Evolutionary conservation across 768 basidiomycete genomes (phyloP).

Genomic region (Agrocybe chaxingu): DNA sequence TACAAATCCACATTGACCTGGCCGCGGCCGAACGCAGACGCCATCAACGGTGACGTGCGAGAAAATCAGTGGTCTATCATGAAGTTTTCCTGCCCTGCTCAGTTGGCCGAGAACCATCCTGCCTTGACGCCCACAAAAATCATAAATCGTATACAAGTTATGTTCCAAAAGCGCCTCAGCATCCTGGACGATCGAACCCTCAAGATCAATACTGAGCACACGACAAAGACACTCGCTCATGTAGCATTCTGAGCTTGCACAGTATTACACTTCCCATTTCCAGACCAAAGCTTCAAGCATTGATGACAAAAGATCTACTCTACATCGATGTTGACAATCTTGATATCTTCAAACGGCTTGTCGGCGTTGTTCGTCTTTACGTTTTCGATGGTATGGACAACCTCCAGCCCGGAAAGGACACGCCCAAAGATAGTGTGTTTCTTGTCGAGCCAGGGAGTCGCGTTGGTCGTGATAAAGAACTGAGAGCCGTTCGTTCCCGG

Average conservation of each 20-base stretch:
- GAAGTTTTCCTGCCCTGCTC: conserved; percentile 56
- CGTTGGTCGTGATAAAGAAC: conserved; percentile 96
- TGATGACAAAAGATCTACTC: conserved; percentile 36
- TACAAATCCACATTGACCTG: conserved; percentile 38
- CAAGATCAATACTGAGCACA: conserved; percentile 4
- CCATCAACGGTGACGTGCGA: not conserved
- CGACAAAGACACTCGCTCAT: conserved; percentile 6
- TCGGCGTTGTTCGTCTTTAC: conserved; percentile 82
- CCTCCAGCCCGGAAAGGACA: conserved; percentile 82
- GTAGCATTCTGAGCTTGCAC: conserved; percentile 9
- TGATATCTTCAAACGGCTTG: conserved; percentile 92
- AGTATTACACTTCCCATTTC: no score
- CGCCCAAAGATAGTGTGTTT: conserved; percentile 94
- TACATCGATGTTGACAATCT: conserved; percentile 77
- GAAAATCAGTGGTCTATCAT: conserved; percentile 35
- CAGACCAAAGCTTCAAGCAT: conserved; percentile 2
- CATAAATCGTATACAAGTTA: conserved; percentile 9
- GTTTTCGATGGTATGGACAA: conserved; percentile 90
- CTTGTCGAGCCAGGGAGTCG: conserved; percentile 90
- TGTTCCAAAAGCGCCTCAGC: conserved; percentile 28
- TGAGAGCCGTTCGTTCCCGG: conserved; percentile 91
- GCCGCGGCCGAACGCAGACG: not conserved
- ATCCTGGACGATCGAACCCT: not conserved
- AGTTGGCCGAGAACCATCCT: conserved; percentile 13
- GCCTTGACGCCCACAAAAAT: conserved; percentile 11